phyloP scores from a whole-genome alignment of 352 stramenopile genomes.

The Globisporangium echinulatum region DNA sequence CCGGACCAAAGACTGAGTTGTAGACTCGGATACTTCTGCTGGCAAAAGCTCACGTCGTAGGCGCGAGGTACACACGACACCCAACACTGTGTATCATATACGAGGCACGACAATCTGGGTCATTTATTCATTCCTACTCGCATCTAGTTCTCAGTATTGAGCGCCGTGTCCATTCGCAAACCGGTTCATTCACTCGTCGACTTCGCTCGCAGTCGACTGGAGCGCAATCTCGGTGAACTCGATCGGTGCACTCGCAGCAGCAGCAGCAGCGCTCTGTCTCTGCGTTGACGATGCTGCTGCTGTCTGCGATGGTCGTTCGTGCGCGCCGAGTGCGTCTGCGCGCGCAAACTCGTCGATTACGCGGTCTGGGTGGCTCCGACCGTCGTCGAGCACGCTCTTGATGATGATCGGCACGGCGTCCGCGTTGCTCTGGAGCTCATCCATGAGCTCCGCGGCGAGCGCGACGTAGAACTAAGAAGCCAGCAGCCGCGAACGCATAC shows the following conservation, averaged over 20 bases:
- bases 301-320: neutral
- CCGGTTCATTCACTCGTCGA: conserved; percentile 7
- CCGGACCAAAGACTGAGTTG: conserved; percentile 28
- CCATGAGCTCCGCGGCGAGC: conserved; percentile 29
- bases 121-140: neutral
- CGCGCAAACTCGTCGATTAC: conserved; percentile 30
- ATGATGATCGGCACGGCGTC: conserved; percentile 56
- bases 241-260: conserved; percentile 16
- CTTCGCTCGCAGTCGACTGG: conserved; percentile 21
- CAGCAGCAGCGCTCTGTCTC: neutral
- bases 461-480: conserved; percentile 41
- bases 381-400: conserved; percentile 47
- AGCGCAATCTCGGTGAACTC: conserved; percentile 65
- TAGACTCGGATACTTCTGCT: neutral
- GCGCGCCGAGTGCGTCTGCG: neutral
- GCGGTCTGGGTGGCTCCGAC: conserved; percentile 26
- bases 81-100: too few species aligned
- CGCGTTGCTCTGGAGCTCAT: conserved; percentile 31
- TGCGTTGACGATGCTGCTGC: neutral
- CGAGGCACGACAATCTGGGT: too few species aligned
- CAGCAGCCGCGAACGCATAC: neutral
- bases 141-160: conserved; percentile 5
- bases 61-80: too few species aligned
- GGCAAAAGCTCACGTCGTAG: too few species aligned
- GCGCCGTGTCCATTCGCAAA: too few species aligned